Evolutionary conservation across 1,284 basidiomycete genomes (phyloP), one percentile per base, ranked within the genome.

Genomic region (Hymenochaete sp.): DNA sequence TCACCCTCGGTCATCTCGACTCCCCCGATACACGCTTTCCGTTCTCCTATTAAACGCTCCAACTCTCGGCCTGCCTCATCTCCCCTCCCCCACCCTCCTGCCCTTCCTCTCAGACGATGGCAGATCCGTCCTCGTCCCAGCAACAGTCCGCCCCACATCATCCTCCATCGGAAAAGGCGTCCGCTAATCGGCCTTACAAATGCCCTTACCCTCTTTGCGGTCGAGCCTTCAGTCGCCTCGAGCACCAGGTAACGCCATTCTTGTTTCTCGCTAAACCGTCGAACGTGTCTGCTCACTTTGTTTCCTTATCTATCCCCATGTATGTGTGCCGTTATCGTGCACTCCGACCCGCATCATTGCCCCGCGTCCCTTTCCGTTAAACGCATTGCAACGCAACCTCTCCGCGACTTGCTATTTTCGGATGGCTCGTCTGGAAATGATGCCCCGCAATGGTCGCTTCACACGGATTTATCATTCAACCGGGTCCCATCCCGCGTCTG

Each of bases 191-290:
- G 45, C 93, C 93, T 0, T 97, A 96, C 79, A 96, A 95, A 60
- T 97, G 92, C 62, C 91, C 91, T 35, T 95, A 92, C 62, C 81
- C 81, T 0, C 71, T 88, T n/a, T 95, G 92, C 59, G 88, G 88
- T 40, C 73, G 89, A 16, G 89, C 90, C 0, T 95, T 95, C 64
- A 91, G 87, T 61, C 72, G 92, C 48, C 75, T 95, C 16, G 92
- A 95, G 64, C 92, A 96, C 63, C 90, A 92, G 77, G 91, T 88
- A 56, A 52, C 77, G 26, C 37, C 24, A 4, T 22, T 13, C 68
- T 52, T 45, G 32, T 19, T 18, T 40, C 48, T 29, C 35, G 48
- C 48, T 19, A 49, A 53, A 41, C 54, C 52, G 36, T 38, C 29
- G 19, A 43, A 29, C 13, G 36, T 32, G 24, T 18, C 40, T 26